Base-by-base conservation (phyloP, 164 flowering plant genomes). In the Annona squamosa region DNA sequence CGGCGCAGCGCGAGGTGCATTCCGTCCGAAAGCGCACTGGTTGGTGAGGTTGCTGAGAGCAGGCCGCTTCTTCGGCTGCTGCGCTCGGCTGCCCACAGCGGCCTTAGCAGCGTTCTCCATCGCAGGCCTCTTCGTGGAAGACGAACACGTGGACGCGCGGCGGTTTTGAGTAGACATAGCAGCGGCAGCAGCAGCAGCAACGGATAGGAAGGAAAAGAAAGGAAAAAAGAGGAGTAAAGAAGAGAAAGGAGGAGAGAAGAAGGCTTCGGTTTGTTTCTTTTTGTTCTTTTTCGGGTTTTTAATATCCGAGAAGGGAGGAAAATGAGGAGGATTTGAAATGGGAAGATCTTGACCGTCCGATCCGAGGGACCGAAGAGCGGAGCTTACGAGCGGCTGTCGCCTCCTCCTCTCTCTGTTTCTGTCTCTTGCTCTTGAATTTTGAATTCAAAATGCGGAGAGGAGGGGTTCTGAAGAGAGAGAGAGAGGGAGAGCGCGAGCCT, bases 31-130 rank as follows among this genome's bases (percentile, higher is more conserved):
- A 57, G 63, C 68, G 59, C 9, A 48, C 9, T 78, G 73, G 72
- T 81, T 81, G 5, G 83, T 81, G 12, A 81, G 18, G 73, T 78
- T 81, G 62, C 52, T 46, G 44, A 81, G 79, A 69, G 83, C 81
- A 3, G 80, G 76, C 43, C 83, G 73, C 57, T 78, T 81, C 83
- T 78, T 81, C 3, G 76, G 77, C 69, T 81, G 77, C 71, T 81
- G 77, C 43, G 68, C 72, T 1, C 72, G 66, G 37, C 43, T 75
- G 69, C 76, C 46, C 61, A 75, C 71, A 4, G 52, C 6, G 17
- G 67, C 73, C 72, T 71, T 74, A 7, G 62, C 70, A 2, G 67
- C 56, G 46, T 78, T 74, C 67, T 73, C 81, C 16, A 72, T 63
- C 18, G 83, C 75, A 19, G 74, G 77, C 69, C 83, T 65, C 69